Base-by-base conservation (phyloP, 345 rosid species). In the Eucalyptus decipiens region DNA sequence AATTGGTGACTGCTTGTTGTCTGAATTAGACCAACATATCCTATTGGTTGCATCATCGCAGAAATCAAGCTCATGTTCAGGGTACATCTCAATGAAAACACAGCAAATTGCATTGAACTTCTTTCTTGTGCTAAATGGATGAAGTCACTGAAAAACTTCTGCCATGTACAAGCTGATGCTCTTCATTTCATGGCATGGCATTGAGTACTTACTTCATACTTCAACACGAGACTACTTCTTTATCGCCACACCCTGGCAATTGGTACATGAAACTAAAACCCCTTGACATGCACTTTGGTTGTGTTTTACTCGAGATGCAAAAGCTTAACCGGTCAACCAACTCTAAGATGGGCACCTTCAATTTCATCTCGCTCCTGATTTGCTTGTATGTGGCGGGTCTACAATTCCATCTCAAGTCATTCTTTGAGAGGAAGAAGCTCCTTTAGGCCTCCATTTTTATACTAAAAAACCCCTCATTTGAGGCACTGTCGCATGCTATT, bases 361-460 rank as follows among this genome's bases (percentile, higher is more conserved):
- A 97, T 89, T 87, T 94, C 13, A 47, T 96, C 72, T 97, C 97
- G 7, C 90, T 97, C 30, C 51, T 91, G 21, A 93, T 96, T 86
- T 96, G 99, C 93, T 90, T 94, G 81, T 93, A 96, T 0, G 99
- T 97, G 87, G 98, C 95, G 32, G 96, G 94, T 43, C 88, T 96
- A 90, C 98, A 97, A 76, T 60, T 94, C 65, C 97, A 97, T 91
- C 94, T 97, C 87, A 97, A 96, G 93, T 90, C 95, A 34, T 96
- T 95, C 92, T 97, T 97, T 90, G 94, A 96, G 93, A 96, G 96
- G 90, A 96, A 96, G 93, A 97, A 97, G 91, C 95, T 97, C 87
- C 92, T 96, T 90, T 96, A 92, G 90, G 4, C 80, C 43, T 32
- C 80, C 12, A 69, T 17, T 32, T 34, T 69, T 15, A 32, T 40